phyloP scores from a whole-genome alignment of 2,329 filamentous ascomycete genomes.

The Alternaria burnsii region DNA sequence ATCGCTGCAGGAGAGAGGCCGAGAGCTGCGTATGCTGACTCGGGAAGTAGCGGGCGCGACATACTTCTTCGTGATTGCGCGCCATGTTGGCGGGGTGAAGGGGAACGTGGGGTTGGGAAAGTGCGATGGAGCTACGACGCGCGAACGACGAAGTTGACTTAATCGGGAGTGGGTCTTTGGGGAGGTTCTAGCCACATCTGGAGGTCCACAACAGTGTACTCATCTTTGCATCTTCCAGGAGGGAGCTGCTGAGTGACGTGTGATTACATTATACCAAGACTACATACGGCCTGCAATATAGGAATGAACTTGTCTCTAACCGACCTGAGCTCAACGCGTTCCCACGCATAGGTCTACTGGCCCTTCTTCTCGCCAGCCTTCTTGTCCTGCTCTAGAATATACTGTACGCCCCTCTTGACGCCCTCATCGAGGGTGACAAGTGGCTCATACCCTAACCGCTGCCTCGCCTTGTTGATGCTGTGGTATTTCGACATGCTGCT shows the following conservation, averaged over 20 bases:
- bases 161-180: conserved; percentile 16
- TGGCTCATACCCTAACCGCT: conserved; percentile 73
- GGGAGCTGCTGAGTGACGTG: not conserved
- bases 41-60: conserved; percentile 44
- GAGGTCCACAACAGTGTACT: not conserved
- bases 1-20: conserved; percentile 42
- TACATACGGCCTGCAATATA: not conserved
- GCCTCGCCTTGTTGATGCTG: conserved; percentile 78
- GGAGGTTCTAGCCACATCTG: conserved; percentile 17
- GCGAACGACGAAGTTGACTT: conserved; percentile 18
- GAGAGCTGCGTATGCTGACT: conserved; percentile 49
- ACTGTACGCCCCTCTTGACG: conserved; percentile 55
- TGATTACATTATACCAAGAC: not conserved
- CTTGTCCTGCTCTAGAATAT: conserved; percentile 49
- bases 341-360: conserved; percentile 27
- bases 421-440: conserved; percentile 73
- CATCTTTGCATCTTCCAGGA: not conserved
- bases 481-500: conserved; percentile 81
- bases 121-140: conserved; percentile 5
- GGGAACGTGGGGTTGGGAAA: conserved; percentile 12
- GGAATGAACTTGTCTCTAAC: not conserved
- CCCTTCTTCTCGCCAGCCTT: conserved; percentile 47
- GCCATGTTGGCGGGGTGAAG: conserved; percentile 37
- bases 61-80: conserved; percentile 39
- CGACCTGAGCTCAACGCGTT: not conserved